phyloP scores from a whole-genome alignment of 1,139 yeast genomes.

The Blastobotrys indianensis region DNA sequence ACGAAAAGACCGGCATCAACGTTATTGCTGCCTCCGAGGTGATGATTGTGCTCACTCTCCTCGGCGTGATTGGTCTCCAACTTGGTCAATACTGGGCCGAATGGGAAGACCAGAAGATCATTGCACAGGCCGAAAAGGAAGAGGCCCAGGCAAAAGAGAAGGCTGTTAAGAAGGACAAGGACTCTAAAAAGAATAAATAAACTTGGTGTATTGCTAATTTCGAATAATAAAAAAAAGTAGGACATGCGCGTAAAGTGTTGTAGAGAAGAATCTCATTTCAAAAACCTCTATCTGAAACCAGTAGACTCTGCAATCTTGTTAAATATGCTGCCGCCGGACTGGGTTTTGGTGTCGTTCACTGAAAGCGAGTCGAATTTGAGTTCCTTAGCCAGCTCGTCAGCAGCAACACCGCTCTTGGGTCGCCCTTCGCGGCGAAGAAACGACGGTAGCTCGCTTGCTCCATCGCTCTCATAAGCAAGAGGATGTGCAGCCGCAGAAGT shows the following conservation, averaged over 20 bases:
- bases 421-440: neutral
- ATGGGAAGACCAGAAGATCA: conserved; percentile 52
- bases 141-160: conserved; percentile 27
- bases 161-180: conserved; percentile 21
- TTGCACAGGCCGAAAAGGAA: conserved; percentile 28
- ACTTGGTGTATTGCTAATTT: neutral
- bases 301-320: conserved; percentile 9
- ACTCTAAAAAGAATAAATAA: conserved; percentile 14
- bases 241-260: neutral
- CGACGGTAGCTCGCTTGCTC: conserved; percentile 3
- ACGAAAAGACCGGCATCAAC: conserved; percentile 75
- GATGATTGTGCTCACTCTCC: conserved; percentile 61
- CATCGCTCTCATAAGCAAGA: no score
- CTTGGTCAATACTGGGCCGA: conserved; percentile 87
- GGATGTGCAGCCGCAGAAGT: no score
- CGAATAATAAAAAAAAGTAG: no score
- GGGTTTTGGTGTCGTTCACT: neutral
- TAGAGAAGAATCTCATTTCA: neutral
- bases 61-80: conserved; percentile 79
- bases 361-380: conserved; percentile 4
- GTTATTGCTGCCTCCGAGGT: conserved; percentile 88
- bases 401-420: neutral
- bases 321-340: conserved; percentile 1
- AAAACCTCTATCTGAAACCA: conserved; percentile 3
- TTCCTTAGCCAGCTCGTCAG: conserved; percentile 2